Base-by-base conservation (phyloP, 2,329 filamentous ascomycete species). In the Aspergillus pseudoviridinutans region DNA sequence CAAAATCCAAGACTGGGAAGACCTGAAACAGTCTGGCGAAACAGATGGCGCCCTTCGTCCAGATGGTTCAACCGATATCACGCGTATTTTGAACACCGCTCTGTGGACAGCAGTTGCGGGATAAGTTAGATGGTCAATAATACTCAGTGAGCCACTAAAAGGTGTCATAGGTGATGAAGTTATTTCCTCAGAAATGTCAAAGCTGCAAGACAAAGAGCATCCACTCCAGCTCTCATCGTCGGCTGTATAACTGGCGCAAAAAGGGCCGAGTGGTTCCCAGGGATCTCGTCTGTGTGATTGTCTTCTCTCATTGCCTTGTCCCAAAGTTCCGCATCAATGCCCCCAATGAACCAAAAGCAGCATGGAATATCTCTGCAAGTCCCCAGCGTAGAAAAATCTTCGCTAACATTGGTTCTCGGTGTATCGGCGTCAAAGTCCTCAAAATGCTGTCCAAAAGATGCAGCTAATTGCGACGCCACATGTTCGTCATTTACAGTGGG, bases 221-320 rank as follows among this genome's bases (percentile, higher is more conserved):
- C 79, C 2, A 80, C 71, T 0, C 80, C 85, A 4, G 73, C 74
- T 58, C 60, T 77, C 73, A 88, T 68, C 0, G 85, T 87, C 7
- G 84, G 84, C 67, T 82, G 78, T 25, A 87, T 77, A 0, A 78
- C 80, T 4, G 84, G 85, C 32, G 81, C 80, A 71, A 87, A 88
- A 54, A 79, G 76, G 0, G 82, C 78, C 58, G 78, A 82, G 66
- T 88, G 85, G 61, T 87, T 87, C 0, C 80, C 79, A 0, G 85
- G 81, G 12, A 87, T 77, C 53, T 79, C 80, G 60, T 77, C 72
- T 58, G 49, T 57, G 4, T 76, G 68, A 62, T 55, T 72, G 0
- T 79, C 80, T 42, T 79, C 74, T 54, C 67, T 72, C 66, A 78
- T 73, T 14, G 73, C 75, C 59, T 75, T 69, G 67, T 86, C 82